Evolutionary conservation across 352 stramenopile species (phyloP).

Genomic region (Phytophthora tubulina): DNA sequence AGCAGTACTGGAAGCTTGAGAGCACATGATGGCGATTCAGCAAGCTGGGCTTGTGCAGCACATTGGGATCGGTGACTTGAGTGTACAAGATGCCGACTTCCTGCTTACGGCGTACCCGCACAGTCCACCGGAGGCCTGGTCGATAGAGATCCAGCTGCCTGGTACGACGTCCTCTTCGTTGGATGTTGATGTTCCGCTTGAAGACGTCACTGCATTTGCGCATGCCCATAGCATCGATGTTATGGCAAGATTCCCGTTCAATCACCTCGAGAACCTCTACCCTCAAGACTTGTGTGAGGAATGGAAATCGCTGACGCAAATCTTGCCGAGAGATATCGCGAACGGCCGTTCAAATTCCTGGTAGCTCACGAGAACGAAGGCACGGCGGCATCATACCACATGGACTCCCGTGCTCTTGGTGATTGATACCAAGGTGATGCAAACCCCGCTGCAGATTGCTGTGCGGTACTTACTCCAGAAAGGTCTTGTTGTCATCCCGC

Average conservation of each 20-base stretch:
- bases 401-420: slow-evolving; percentile 36
- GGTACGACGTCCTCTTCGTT: neutral
- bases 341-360: slow-evolving; percentile 49
- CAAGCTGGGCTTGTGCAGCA: slow-evolving; percentile 44
- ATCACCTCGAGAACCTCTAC: slow-evolving; percentile 29
- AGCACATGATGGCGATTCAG: slow-evolving; percentile 50
- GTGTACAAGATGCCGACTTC: slow-evolving; percentile 69
- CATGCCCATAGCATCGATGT: slow-evolving; percentile 57
- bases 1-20: slow-evolving; percentile 57
- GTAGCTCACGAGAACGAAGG: slow-evolving; percentile 58
- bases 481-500: slow-evolving; percentile 58
- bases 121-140: slow-evolving; percentile 37
- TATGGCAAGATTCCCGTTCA: slow-evolving; percentile 49
- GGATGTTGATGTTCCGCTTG: slow-evolving; percentile 22
- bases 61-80: slow-evolving; percentile 60
- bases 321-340: slow-evolving; percentile 47
- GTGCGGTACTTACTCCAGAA: slow-evolving; percentile 64
- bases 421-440: slow-evolving; percentile 42
- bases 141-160: slow-evolving; percentile 26
- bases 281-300: slow-evolving; percentile 23
- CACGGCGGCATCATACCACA: slow-evolving; percentile 40
- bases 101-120: slow-evolving; percentile 45
- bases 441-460: slow-evolving; percentile 50
- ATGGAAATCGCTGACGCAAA: slow-evolving; percentile 42
- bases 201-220: slow-evolving; percentile 47